Percentiles rank a stretch among this genome's conserved stretches.
phyloP scores from a whole-genome alignment of 495 filamentous ascomycete species.

The Talaromyces liani region DNA sequence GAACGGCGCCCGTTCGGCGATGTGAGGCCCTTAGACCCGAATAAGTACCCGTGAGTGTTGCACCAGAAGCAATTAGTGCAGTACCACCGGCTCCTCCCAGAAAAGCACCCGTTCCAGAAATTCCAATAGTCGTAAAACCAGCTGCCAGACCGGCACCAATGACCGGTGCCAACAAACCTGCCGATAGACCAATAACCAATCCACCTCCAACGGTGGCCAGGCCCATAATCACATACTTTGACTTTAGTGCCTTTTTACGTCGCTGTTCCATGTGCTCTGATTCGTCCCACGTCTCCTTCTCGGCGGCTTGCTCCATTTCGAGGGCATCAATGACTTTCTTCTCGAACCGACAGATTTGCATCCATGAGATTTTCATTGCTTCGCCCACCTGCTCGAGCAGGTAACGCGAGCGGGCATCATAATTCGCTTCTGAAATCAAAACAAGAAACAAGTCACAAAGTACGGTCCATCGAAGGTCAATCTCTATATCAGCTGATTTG shows the following conservation, averaged over 20 bases:
- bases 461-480: slow-evolving; percentile 95
- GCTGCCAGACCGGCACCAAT: slow-evolving; percentile 94
- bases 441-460: slow-evolving; percentile 95
- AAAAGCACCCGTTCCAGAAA: slow-evolving; percentile 81
- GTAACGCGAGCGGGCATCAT: slow-evolving; percentile 82
- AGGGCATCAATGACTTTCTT: slow-evolving; percentile 95
- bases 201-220: slow-evolving; percentile 93
- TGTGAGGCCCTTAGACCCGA: slow-evolving; percentile 82
- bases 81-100: slow-evolving; percentile 88
- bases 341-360: slow-evolving; percentile 94
- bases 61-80: slow-evolving; percentile 84
- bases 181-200: slow-evolving; percentile 91
- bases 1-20: slow-evolving; percentile 80
- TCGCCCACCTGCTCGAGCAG: slow-evolving; percentile 78
- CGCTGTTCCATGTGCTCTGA: slow-evolving; percentile 87
- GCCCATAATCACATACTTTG: slow-evolving; percentile 89
- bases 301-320: slow-evolving; percentile 89
- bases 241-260: slow-evolving; percentile 69
- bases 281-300: slow-evolving; percentile 97
- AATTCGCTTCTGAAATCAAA: slow-evolving; percentile 87
- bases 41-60: slow-evolving; percentile 76
- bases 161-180: slow-evolving; percentile 83
- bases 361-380: slow-evolving; percentile 74
- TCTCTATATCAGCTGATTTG: slow-evolving; percentile 75
- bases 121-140: slow-evolving; percentile 90